Percentiles rank a stretch among this genome's conserved stretches.
Conservation (phyloP, 1,139 yeast species). For the Debaryomyces sp. region DNA sequence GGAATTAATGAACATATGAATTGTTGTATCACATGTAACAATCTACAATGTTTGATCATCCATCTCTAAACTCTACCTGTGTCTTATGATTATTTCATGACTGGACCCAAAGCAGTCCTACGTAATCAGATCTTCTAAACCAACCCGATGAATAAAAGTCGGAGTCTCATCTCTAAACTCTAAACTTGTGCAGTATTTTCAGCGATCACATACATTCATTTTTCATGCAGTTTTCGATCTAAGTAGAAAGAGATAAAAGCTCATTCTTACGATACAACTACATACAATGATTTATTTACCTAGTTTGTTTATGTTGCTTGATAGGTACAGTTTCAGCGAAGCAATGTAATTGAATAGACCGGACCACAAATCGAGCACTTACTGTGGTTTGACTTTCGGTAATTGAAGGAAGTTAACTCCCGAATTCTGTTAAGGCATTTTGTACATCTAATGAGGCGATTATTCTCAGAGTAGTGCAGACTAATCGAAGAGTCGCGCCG, state of each 20-base stretch:
- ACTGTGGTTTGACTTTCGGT: not conserved
- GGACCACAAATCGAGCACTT: not conserved
- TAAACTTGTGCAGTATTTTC: not conserved
- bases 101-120: not conserved
- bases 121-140: not conserved
- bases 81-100: not conserved
- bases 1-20: not conserved
- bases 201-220: not conserved
- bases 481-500: not conserved
- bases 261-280: not conserved
- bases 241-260: not conserved
- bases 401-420: not conserved
- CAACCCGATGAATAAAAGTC: not conserved
- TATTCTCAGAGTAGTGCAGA: not conserved
- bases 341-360: not conserved
- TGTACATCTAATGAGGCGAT: not conserved
- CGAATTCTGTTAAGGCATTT: not conserved
- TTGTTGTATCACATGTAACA: not conserved
- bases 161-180: not conserved
- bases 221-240: not conserved
- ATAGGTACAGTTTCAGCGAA: not conserved
- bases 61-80: not conserved
- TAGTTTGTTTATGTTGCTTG: not conserved
- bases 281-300: not conserved
- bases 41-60: not conserved